These are phyloP conservation scores for Ceratobasidium sp. DNA, from an alignment of 1,284 basidiomycete species.

Conservation along the genomic window DNA sequence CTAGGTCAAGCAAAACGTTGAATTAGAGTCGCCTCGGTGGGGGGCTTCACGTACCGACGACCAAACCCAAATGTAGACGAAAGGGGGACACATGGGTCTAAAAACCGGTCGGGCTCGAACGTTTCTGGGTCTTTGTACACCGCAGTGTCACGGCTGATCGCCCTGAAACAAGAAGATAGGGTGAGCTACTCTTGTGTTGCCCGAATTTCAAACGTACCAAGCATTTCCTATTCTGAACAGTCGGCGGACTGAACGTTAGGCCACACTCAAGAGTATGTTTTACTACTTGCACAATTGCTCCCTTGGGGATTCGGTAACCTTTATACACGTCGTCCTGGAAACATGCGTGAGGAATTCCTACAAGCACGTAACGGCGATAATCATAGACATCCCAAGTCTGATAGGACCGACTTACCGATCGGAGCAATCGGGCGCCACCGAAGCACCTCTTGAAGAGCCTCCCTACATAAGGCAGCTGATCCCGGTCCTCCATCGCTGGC, in stretches of 20 bases:
- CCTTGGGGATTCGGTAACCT: constrained; percentile 13
- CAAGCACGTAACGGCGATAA: background rate
- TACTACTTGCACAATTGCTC: background rate
- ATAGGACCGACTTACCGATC: background rate
- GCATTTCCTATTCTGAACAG: background rate
- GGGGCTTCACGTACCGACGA: too few species aligned
- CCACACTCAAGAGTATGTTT: too few species aligned
- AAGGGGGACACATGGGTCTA: too few species aligned
- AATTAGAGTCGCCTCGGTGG: too few species aligned
- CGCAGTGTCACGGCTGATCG: background rate
- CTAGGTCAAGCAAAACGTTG: too few species aligned
- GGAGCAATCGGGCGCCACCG: constrained; percentile 24
- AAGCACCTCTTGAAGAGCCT: constrained; percentile 28
- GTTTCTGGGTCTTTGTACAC: background rate
- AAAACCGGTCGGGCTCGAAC: background rate
- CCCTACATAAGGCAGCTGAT: constrained; percentile 55
- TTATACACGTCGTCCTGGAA: constrained; percentile 5
- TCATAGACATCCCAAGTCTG: background rate
- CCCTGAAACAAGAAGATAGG: background rate
- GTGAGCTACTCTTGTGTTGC: constrained; percentile 44
- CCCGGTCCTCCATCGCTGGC: constrained; percentile 55
- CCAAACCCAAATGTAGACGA: too few species aligned
- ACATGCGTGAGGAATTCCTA: background rate
- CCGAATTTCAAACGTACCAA: background rate
- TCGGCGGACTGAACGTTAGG: background rate